Base-by-base conservation (phyloP, 2,329 filamentous ascomycete genomes). In the Teratosphaeria epicoccoides region DNA sequence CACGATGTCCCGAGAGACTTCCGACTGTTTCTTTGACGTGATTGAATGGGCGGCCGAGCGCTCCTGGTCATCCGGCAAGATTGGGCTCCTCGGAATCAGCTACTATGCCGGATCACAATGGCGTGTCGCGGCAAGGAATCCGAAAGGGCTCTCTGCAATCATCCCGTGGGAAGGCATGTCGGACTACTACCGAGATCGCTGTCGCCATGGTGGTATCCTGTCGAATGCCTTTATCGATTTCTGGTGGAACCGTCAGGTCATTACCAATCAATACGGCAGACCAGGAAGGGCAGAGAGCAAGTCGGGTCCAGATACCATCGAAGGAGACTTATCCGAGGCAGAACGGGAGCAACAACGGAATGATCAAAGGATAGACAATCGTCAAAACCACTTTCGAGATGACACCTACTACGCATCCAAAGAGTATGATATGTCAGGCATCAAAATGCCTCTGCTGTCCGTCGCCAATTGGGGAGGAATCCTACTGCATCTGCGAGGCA, bases 211-310 rank as follows among this genome's bases (percentile, higher is more conserved):
- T 12, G 71, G 72, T 2, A 67, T 68, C 29, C 46, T 68, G 22
- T 64, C 61, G 43, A 64, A 68, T 51, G 50, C 55, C n/a, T 68
- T 68, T 55, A 83, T 84, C 58, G 47, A 68, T 61, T 79, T 83
- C 59, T 85, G 82, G 82, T 85, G 81, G 81, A 75, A 84, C 59
- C 73, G 80, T 0, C 82, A 85, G 61, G 80, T 85, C 6, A 69
- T 84, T 6, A 72, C 73, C 0, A 87, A 86, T 59, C 84, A 88
- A 63, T 87, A 87, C 54, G 84, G 84, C 9, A 57, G 69, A 24
- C 69, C 68, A 6, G 63, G 63, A 9, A 58, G 64, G 1, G 71
- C 71, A 9, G 73, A 71, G 1, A 67, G 71, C 2, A 79, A 80
- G 17, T 80, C 76, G 75, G 78, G 77, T 0, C 61, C 60, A 5